Conservation (phyloP, 2,329 filamentous ascomycete species). For the Cladophialophora psammophila region DNA sequence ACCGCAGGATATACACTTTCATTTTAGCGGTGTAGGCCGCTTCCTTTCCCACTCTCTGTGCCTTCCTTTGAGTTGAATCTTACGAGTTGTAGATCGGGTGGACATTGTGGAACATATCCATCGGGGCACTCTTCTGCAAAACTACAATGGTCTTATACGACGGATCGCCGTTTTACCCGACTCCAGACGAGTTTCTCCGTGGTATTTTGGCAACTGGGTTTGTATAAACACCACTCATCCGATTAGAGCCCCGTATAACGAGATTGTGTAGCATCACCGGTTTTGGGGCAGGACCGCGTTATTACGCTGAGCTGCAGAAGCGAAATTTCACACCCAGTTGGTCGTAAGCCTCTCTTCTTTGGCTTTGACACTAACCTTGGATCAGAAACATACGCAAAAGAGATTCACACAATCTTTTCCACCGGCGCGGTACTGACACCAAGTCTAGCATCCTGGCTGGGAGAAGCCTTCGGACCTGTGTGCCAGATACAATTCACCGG, state of each 20-base stretch:
- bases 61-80: not conserved
- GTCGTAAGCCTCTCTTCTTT: not conserved
- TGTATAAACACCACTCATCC: not conserved
- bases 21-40: conserved; percentile 48
- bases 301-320: conserved; percentile 26
- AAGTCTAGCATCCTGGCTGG: conserved; percentile 15
- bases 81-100: conserved; percentile 45
- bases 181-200: conserved; percentile 49
- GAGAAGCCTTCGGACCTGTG: conserved; percentile 19
- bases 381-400: conserved; percentile 4
- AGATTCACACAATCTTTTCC: conserved; percentile 19
- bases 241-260: not conserved
- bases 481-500: conserved; percentile 40
- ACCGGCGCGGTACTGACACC: conserved; percentile 25
- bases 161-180: conserved; percentile 13
- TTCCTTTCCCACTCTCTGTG: not conserved
- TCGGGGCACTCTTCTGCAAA: conserved; percentile 66
- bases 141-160: conserved; percentile 62
- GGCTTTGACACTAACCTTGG: not conserved
- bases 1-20: conserved; percentile 50
- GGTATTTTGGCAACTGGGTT: conserved; percentile 24
- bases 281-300: conserved; percentile 28
- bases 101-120: conserved; percentile 56
- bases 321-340: conserved; percentile 17
- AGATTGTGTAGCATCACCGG: conserved; percentile 9